These are phyloP conservation scores for Phytophthora pini DNA, from an alignment of 352 stramenopile genomes.

Conservation along the genomic window DNA sequence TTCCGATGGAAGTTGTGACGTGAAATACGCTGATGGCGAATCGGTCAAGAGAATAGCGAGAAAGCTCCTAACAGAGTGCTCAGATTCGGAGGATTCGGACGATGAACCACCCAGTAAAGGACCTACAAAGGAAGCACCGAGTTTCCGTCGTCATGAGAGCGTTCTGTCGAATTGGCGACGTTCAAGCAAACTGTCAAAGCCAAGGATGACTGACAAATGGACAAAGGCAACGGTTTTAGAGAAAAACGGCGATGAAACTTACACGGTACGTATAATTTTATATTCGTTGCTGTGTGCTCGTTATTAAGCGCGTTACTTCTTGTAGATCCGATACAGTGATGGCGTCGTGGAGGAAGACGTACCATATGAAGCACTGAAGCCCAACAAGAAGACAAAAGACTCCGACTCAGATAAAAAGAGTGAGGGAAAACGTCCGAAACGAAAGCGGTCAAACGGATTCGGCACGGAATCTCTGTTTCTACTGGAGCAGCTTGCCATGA, in stretches of 20 bases:
- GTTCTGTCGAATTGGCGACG: slow-evolving; percentile 48
- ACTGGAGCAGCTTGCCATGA: slow-evolving; percentile 73
- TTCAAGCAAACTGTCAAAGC: slow-evolving; percentile 49
- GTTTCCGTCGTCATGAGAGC: slow-evolving; percentile 40
- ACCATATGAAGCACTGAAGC: slow-evolving; percentile 42
- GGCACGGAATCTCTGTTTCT: slow-evolving; percentile 57
- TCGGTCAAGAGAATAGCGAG: slow-evolving; percentile 39
- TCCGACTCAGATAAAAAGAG: slow-evolving; percentile 11
- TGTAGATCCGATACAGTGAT: slow-evolving; percentile 59
- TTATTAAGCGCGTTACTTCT: neutral
- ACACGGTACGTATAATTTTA: slow-evolving; percentile 34
- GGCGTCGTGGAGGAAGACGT: slow-evolving; percentile 64
- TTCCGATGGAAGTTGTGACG: slow-evolving; percentile 62
- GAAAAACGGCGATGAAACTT: slow-evolving; percentile 46
- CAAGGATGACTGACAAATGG: slow-evolving; percentile 36
- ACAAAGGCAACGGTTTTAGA: slow-evolving; percentile 39
- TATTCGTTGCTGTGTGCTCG: neutral
- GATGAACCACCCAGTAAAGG: slow-evolving; percentile 13
- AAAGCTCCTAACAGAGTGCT: slow-evolving; percentile 32
- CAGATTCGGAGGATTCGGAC: slow-evolving; percentile 43
- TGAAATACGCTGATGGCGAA: slow-evolving; percentile 69
- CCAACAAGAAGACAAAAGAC: slow-evolving; percentile 14
- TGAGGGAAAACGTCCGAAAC: neutral
- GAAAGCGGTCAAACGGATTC: slow-evolving; percentile 21
- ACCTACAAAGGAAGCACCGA: slow-evolving; percentile 1